Conservation (phyloP, 306 rosid species). For the Gynostemma pentaphyllum region DNA sequence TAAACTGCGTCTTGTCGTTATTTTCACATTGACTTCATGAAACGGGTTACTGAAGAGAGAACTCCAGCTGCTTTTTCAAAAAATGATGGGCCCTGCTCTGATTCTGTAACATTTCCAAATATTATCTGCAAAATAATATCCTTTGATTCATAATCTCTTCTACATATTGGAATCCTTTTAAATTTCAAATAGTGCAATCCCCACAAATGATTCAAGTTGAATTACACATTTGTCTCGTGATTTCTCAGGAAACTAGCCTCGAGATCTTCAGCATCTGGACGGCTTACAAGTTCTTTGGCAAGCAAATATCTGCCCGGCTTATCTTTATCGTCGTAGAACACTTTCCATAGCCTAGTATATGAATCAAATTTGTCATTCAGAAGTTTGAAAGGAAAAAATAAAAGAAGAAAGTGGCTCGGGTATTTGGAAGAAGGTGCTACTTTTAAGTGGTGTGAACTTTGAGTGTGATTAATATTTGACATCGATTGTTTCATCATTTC, state of each 20-base stretch:
- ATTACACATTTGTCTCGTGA: not conserved
- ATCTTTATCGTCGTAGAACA: constrained; percentile 81
- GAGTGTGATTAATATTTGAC: not conserved
- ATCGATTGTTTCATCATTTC: not conserved
- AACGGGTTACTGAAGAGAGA: constrained; percentile 66
- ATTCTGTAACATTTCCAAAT: constrained; percentile 43
- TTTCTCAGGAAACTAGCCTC: constrained; percentile 46
- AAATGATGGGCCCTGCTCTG: constrained; percentile 51
- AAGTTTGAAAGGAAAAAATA: not conserved
- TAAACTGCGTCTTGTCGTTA: constrained; percentile 10
- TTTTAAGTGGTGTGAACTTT: not conserved
- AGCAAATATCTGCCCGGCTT: constrained; percentile 78
- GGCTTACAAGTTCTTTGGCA: constrained; percentile 62
- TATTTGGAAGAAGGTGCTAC: not conserved
- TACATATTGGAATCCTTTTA: not conserved
- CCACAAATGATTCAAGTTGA: not conserved
- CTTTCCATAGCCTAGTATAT: constrained; percentile 71
- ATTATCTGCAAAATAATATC: constrained; percentile 43
- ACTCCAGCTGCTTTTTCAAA: constrained; percentile 67
- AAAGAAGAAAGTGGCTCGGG: constrained; percentile 9
- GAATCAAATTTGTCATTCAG: constrained; percentile 4
- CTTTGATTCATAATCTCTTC: not conserved
- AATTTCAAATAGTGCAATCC: not conserved
- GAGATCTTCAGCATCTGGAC: constrained; percentile 78
- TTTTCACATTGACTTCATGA: constrained; percentile 67